Conservation (phyloP, 2,329 filamentous ascomycete species). For the Emergomyces africanus region DNA sequence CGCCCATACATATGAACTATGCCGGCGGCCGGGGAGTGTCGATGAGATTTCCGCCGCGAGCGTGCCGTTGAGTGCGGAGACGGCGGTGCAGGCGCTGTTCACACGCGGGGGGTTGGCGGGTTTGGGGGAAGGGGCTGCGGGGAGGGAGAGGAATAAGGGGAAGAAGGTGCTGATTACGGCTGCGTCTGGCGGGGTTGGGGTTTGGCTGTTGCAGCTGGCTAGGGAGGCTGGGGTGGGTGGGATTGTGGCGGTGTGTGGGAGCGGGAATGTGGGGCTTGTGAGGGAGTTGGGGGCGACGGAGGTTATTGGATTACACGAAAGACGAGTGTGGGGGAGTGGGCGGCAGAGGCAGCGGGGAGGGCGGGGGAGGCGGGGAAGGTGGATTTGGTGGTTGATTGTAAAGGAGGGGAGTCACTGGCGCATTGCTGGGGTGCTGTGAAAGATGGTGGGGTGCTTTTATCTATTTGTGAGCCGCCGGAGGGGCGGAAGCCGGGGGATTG, state of each 20-base stretch:
- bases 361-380: slow-evolving; percentile 17
- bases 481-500: slow-evolving; percentile 17
- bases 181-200: slow-evolving; percentile 33
- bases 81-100: slow-evolving; percentile 34
- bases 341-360: slow-evolving; percentile 15
- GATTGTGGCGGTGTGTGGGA: slow-evolving; percentile 24
- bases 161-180: slow-evolving; percentile 33
- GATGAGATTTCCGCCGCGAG: slow-evolving; percentile 26
- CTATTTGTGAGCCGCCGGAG: slow-evolving; percentile 28
- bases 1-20: slow-evolving; percentile 23
- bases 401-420: slow-evolving; percentile 28
- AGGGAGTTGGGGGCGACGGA: slow-evolving; percentile 28
- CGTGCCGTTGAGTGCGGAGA: slow-evolving; percentile 29
- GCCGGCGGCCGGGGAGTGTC: slow-evolving; percentile 21
- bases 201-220: slow-evolving; percentile 33
- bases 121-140: slow-evolving; percentile 7
- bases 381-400: slow-evolving; percentile 34
- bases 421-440: slow-evolving; percentile 31
- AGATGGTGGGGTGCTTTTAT: slow-evolving; percentile 24
- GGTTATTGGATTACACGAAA: slow-evolving; percentile 30
- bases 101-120: slow-evolving; percentile 19
- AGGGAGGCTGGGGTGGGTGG: slow-evolving; percentile 26
- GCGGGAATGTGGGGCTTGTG: slow-evolving; percentile 28
- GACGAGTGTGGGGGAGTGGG: slow-evolving; percentile 22
- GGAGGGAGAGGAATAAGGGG: slow-evolving; percentile 11